Conservation (phyloP, 1,284 basidiomycete genomes). For the Irpex rosettiformis region DNA sequence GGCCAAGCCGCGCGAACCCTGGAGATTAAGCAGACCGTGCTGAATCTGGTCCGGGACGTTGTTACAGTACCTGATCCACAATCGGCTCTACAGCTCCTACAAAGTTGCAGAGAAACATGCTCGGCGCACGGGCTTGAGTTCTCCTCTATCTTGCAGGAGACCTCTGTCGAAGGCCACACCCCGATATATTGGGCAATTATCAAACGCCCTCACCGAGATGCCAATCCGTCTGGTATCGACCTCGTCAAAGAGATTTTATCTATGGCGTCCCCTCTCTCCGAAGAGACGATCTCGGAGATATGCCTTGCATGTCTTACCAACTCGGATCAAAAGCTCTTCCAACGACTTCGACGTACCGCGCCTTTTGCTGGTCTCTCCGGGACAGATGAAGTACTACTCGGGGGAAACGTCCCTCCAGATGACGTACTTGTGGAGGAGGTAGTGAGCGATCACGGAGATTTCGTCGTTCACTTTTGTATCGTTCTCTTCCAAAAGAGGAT, state of each 20-base stretch:
- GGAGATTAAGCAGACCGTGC: slow-evolving; percentile 26
- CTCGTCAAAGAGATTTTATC: slow-evolving; percentile 51
- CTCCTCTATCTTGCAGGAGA: slow-evolving; percentile 52
- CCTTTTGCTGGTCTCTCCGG: slow-evolving; percentile 48
- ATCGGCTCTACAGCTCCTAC: slow-evolving; percentile 32
- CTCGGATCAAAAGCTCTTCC: slow-evolving; percentile 62
- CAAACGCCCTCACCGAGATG: slow-evolving; percentile 30
- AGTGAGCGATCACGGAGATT: slow-evolving; percentile 43
- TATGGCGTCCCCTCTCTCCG: slow-evolving; percentile 49
- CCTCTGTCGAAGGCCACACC: slow-evolving; percentile 58
- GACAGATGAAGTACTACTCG: slow-evolving; percentile 56
- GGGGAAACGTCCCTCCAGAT: slow-evolving; percentile 46
- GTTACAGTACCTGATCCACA: slow-evolving; percentile 25
- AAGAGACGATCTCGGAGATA: slow-evolving; percentile 50
- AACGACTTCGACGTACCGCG: slow-evolving; percentile 48
- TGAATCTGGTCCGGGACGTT: slow-evolving; percentile 27
- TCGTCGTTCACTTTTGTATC: slow-evolving; percentile 51
- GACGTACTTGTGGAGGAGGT: slow-evolving; percentile 48
- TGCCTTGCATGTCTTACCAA: slow-evolving; percentile 60
- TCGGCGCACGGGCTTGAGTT: slow-evolving; percentile 35
- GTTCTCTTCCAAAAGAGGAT: slow-evolving; percentile 66
- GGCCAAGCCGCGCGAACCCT: slow-evolving; percentile 13
- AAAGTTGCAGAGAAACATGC: slow-evolving; percentile 46
- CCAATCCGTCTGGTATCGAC: slow-evolving; percentile 30
- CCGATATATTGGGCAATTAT: slow-evolving; percentile 71